Base-by-base conservation (phyloP, 1,284 basidiomycete genomes). In the Apiotrichum porosum region DNA sequence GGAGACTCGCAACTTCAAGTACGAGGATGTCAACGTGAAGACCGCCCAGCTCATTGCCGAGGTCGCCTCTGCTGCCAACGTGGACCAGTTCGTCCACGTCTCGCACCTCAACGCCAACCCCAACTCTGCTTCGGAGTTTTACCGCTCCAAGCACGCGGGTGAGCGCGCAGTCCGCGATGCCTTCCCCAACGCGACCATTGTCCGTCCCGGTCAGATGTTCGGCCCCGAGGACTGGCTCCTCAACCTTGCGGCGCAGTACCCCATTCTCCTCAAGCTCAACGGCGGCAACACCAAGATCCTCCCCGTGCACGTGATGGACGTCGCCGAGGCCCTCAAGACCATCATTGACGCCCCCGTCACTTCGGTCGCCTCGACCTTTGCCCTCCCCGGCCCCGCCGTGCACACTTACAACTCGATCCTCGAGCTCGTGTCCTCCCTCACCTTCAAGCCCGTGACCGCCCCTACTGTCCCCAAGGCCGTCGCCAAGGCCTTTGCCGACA, bases 221-320 rank as follows among this genome's bases (percentile, higher is more conserved):
- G 94, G 94, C 14, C 84, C 87, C 66, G 95, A 99, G 76, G 94
- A 99, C 77, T 89, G 87, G 71, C 76, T 98, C 47, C 74, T 98
- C 65, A 95, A 90, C 74, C 91, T 88, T 71, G 88, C 97, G 73
- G 86, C 90, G 41, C 77, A 82, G 61, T 94, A 85, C 81, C 87
- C 94, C n/a, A 85, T 90, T 58, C 86, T 88, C 78, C 97, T 86
- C 89, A 87, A 88, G 69, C 80, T 97, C 57, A 98, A 97, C 78
- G 75, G 86, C 62, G 88, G 83, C 42, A 75, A 85, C 70, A 94
- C 94, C 19, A 83, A 83, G 75, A 82, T 88, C 71, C 85, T 89
- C 32, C 94, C 95, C 2, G 88, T 87, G 33, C 92, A 97, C 80
- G 91, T 92, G 38, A 73, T 95, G 63, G 92, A 99, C 67, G 90